Conservation (phyloP, 345 rosid genomes). For the Syzygium aromaticum region DNA sequence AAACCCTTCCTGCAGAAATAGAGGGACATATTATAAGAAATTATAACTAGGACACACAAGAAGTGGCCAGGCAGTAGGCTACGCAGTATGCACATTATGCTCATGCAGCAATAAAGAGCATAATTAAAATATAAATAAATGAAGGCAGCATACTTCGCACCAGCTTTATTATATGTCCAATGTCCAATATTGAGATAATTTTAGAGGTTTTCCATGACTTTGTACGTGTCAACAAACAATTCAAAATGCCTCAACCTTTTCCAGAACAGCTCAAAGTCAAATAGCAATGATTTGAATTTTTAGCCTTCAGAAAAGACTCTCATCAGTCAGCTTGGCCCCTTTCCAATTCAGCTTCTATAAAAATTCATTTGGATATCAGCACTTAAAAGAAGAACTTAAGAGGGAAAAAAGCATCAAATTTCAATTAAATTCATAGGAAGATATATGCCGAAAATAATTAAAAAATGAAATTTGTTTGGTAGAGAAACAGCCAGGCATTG, state of each 20-base stretch:
- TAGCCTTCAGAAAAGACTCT: neutral
- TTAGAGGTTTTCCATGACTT: neutral
- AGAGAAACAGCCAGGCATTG: neutral
- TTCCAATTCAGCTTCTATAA: neutral
- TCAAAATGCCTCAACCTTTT: neutral
- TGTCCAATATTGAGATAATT: neutral
- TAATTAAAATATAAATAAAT: neutral
- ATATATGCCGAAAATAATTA: neutral
- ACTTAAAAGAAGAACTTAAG: neutral
- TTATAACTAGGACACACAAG: neutral
- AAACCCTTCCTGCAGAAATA: conserved; percentile 78
- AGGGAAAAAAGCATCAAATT: neutral
- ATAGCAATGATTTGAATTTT: neutral
- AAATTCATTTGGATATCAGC: neutral
- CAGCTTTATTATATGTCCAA: neutral
- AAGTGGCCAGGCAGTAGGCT: neutral
- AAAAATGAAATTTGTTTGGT: neutral
- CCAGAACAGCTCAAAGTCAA: neutral
- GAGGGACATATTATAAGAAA: neutral
- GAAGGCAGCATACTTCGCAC: neutral
- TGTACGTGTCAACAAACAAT: neutral
- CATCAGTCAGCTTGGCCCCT: neutral
- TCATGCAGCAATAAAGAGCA: neutral
- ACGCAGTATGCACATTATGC: neutral
- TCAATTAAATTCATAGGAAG: neutral